phyloP scores from a whole-genome alignment of 441 rosid genomes.

The Raphanus hybrid region DNA sequence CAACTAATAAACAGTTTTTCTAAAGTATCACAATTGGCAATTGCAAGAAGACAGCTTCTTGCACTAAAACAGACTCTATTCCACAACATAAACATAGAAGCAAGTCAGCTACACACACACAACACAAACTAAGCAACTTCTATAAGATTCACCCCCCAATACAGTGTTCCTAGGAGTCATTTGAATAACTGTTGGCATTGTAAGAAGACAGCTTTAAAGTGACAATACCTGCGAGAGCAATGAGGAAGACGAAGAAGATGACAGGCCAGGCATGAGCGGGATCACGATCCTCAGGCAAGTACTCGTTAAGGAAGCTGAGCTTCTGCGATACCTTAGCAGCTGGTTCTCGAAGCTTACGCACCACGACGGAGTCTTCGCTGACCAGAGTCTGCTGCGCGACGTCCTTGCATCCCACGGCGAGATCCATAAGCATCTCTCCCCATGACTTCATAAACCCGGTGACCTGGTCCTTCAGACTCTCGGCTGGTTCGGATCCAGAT shows the following conservation, averaged over 20 bases:
- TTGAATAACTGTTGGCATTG: not conserved
- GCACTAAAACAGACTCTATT: slow-evolving; percentile 57
- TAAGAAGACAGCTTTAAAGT: not conserved
- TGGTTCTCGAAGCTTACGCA: slow-evolving; percentile 74
- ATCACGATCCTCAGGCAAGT: slow-evolving; percentile 98
- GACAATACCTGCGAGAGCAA: slow-evolving; percentile 64
- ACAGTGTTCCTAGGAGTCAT: not conserved
- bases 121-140: not conserved
- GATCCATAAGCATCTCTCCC: slow-evolving; percentile 87
- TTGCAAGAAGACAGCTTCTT: slow-evolving; percentile 34
- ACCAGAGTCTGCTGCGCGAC: slow-evolving; percentile 68
- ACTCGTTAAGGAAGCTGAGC: slow-evolving; percentile 78
- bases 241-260: slow-evolving; percentile 65
- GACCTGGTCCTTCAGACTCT: slow-evolving; percentile 71
- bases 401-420: slow-evolving; percentile 88
- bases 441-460: slow-evolving; percentile 80
- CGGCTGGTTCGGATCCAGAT: slow-evolving; percentile 47
- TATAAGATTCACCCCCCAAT: not conserved
- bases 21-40: too few species aligned
- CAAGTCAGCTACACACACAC: not conserved
- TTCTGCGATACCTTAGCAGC: slow-evolving; percentile 43
- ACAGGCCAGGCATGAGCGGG: slow-evolving; percentile 91
- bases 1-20: too few species aligned
- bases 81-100: slow-evolving; percentile 31
- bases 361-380: slow-evolving; percentile 76